Percentiles rank a stretch among this genome's conserved stretches.
Evolutionary conservation across 2,329 filamentous ascomycete species (phyloP).

Genomic region (Xylariaceae sp.): DNA sequence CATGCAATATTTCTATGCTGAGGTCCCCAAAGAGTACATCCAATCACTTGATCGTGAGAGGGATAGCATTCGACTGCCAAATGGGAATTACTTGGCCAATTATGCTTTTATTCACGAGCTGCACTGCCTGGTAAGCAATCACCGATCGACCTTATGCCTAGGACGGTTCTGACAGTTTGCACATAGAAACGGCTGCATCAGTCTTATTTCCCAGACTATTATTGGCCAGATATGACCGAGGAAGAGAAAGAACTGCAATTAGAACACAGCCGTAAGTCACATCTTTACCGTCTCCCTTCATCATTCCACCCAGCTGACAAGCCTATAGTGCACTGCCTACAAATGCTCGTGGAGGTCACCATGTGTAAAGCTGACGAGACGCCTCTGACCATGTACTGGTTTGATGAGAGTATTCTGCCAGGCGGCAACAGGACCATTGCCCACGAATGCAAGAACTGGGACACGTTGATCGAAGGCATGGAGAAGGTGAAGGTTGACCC

Average conservation of each 20-base stretch:
- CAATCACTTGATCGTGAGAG: constrained; percentile 18
- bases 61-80: constrained; percentile 20
- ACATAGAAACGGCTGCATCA: constrained; percentile 23
- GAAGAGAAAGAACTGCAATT: constrained; percentile 20
- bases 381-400: constrained; percentile 24
- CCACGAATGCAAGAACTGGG: constrained; percentile 22
- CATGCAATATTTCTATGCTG: constrained; percentile 24
- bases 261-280: constrained; percentile 20
- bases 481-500: constrained; percentile 20
- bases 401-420: constrained; percentile 21
- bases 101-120: constrained; percentile 23
- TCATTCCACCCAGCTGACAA: neutral
- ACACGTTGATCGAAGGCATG: constrained; percentile 19
- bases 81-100: constrained; percentile 24
- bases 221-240: constrained; percentile 22
- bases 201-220: constrained; percentile 21
- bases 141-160: too few relatives aligned
- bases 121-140: constrained; percentile 17
- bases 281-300: neutral
- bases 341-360: constrained; percentile 21
- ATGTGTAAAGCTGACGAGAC: constrained; percentile 24
- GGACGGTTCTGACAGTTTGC: neutral
- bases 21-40: constrained; percentile 21
- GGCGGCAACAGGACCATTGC: constrained; percentile 22
- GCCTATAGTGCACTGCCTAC: constrained; percentile 18